A percentile compares a stretch with the other conserved stretches of the same genome.
phyloP scores from a whole-genome alignment of 2,329 filamentous ascomycete genomes.

The Acarospora socialis region DNA sequence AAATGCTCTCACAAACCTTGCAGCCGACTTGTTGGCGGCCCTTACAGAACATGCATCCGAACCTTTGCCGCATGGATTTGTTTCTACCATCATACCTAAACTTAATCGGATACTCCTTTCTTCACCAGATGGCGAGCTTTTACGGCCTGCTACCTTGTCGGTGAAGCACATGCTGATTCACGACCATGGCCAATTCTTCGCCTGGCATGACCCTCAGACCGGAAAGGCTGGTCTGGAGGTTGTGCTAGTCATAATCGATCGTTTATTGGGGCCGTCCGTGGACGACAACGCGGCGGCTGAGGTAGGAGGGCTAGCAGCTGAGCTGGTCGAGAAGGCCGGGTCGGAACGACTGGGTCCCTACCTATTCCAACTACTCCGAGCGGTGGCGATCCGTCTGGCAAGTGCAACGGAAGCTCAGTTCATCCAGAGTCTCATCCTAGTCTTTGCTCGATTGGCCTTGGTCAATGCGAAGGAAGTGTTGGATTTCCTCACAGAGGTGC shows the following conservation, averaged over 20 bases:
- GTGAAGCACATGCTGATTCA: conserved; percentile 83
- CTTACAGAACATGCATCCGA: conserved; percentile 71
- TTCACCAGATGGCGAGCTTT: conserved; percentile 72
- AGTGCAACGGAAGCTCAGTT: conserved; percentile 75
- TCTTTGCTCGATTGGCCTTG: conserved; percentile 82
- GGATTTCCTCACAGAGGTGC: conserved; percentile 73
- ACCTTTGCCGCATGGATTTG: conserved; percentile 74
- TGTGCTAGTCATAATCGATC: conserved; percentile 81
- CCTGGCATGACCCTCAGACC: conserved; percentile 62
- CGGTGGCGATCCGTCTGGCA: conserved; percentile 71
- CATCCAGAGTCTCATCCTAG: conserved; percentile 88
- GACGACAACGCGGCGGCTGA: conserved; percentile 92
- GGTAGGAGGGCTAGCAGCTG: conserved; percentile 83
- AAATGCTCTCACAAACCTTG: conserved; percentile 70
- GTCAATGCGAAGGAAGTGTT: conserved; percentile 79
- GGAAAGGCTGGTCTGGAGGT: conserved; percentile 78
- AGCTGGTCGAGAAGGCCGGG: conserved; percentile 89
- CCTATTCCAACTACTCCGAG: conserved; percentile 72
- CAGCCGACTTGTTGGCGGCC: conserved; percentile 68
- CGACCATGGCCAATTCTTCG: conserved; percentile 78
- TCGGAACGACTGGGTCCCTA: conserved; percentile 82
- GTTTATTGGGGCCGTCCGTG: conserved; percentile 67
- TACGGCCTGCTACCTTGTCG: conserved; percentile 72
- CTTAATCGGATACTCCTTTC: conserved; percentile 68
- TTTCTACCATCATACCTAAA: conserved; percentile 75